Evolutionary conservation across 2,329 filamentous ascomycete genomes (phyloP), one percentile per base, ranked within the genome.

Genomic region (Aureobasidium sp.): DNA sequence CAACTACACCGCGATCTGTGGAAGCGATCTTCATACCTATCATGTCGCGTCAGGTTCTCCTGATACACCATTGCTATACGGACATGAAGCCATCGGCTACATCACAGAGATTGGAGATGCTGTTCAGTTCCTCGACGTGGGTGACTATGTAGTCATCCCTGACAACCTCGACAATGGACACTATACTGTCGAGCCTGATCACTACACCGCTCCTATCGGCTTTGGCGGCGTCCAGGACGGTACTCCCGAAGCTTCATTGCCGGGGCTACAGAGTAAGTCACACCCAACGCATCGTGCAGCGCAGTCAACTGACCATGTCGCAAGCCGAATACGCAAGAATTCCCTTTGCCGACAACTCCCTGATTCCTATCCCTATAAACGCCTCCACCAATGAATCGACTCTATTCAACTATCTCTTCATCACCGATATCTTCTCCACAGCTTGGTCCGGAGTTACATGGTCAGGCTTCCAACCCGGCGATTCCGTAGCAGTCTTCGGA

Each of bases 381-480:
- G 22, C 53, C 14, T 55, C 47, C 1, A 53, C 62, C 31, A 59
- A 44, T 36, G 12, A 12, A n/a, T 34, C 39, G 20, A 61, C 53
- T 8, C 45, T 62, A 25, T 56, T 61, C 9, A 47, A 73, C 53
- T 72, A 69, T 34, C 51, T 73, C 2, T 64, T 69, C 14, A 15
- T 74, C 4, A 66, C 69, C 3, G 75, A 77, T 61, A 75, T 78
- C 49, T 76, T 76, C 64, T 65, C 70, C 15, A 77, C 75, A 0
- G 75, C 69, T 6, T 79, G 76, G 76, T 65, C 68, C 47, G 74
- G 70, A 2, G 63, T 78, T 6, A 67, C 69, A 17, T 70, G 70
- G 63, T 69, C 74, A 9, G 74, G 74, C 11, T 78, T 78, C 66
- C 56, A 73, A 61, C 66, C 76, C 0, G 76, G 76, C 14, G 66